These are phyloP conservation scores for Garcia nutans DNA, from an alignment of 345 rosid genomes.

Conservation along the genomic window DNA sequence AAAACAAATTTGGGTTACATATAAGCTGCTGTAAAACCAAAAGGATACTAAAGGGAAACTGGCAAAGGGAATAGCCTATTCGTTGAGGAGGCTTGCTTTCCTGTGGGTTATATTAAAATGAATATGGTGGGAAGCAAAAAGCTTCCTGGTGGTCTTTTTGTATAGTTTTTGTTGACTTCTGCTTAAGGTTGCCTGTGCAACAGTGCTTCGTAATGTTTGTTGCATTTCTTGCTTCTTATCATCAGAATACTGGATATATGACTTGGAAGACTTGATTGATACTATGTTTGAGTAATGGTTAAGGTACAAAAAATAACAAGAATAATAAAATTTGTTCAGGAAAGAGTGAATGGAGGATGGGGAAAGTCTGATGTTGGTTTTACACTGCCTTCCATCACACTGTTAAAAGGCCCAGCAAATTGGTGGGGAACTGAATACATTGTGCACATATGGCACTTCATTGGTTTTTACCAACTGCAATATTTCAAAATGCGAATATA, in stretches of 20 bases:
- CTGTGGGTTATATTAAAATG: too few relatives aligned
- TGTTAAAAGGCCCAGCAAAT: background rate
- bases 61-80: too few relatives aligned
- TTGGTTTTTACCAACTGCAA: too few relatives aligned
- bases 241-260: background rate
- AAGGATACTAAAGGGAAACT: background rate
- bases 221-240: background rate
- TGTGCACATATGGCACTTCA: too few relatives aligned
- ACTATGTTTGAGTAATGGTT: background rate
- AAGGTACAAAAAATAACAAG: background rate
- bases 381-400: background rate
- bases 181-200: too few relatives aligned
- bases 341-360: background rate
- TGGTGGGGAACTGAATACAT: background rate
- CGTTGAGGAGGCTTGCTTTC: too few relatives aligned
- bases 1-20: background rate
- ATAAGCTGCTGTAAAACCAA: background rate
- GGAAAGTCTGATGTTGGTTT: background rate
- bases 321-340: background rate
- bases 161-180: too few relatives aligned
- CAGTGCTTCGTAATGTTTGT: background rate
- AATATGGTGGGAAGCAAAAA: too few relatives aligned
- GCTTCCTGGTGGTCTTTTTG: too few relatives aligned
- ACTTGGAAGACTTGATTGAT: background rate
- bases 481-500: too few relatives aligned